A percentile compares a stretch with the other conserved stretches of the same genome.
Conservation (phyloP, 768 basidiomycete species). For the Lentinula sp. region DNA sequence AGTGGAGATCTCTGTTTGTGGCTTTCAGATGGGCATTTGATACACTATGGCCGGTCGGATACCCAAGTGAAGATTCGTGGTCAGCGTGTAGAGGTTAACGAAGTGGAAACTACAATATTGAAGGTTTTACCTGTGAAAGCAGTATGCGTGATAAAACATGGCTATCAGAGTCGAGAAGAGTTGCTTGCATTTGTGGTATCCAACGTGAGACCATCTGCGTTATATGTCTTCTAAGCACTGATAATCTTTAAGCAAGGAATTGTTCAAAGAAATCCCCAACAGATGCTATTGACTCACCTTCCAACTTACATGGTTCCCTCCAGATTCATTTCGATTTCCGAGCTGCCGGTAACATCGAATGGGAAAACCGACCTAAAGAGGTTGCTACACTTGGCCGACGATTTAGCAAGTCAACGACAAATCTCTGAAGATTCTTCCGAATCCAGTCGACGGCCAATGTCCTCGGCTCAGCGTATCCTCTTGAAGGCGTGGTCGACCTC, state of each 20-base stretch:
- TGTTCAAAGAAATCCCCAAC: background rate
- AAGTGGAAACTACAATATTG: constrained; percentile 21
- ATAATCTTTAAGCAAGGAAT: background rate
- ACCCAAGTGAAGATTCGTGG: constrained; percentile 27
- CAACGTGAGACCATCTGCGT: background rate
- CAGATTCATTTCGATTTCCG: background rate
- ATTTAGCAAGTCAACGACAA: background rate
- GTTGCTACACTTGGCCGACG: background rate
- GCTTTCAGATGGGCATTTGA: constrained; percentile 20
- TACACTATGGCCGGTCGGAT: constrained; percentile 25
- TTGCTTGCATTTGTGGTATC: background rate
- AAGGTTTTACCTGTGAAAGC: background rate
- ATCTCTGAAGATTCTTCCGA: background rate
- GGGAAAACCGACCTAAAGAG: background rate
- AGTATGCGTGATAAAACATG: background rate
- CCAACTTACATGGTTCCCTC: constrained; percentile 1
- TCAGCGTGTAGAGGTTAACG: constrained; percentile 25
- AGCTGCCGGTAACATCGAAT: background rate
- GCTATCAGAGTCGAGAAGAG: background rate
- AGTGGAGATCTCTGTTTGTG: constrained; percentile 24
- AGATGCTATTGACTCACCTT: background rate
- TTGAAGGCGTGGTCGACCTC: background rate
- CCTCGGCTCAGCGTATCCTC: background rate
- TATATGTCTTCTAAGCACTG: background rate
- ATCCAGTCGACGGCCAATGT: background rate